Base-by-base conservation (phyloP, 2,329 filamentous ascomycete genomes). In the Clarireedia hainanense region DNA sequence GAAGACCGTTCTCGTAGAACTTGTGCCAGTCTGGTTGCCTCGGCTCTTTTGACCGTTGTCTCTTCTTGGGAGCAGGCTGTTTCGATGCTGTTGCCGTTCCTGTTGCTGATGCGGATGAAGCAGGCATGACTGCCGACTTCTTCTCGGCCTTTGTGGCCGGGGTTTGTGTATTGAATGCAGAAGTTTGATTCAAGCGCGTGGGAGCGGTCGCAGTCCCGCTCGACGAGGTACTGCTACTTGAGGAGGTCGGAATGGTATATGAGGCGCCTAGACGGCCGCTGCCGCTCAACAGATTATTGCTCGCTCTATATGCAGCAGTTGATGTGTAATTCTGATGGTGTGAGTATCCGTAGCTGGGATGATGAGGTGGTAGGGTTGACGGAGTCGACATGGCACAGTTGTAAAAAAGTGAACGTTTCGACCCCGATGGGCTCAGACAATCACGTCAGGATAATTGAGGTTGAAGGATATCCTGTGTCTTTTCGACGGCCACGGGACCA, bases 1-100 rank as follows among this genome's bases (percentile, higher is more conserved):
- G 89, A 26, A 91, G 74, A 4, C 89, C 89, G 70, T 92, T 91
- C 69, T 86, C 86, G 71, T 91, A 92, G 68, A 91, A 94, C 61
- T 80, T 82, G 57, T 80, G 77, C 89, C 89, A 94, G 71, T 94
- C 85, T 50, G 88, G 86, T 62, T 83, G 78, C 69, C 79, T 80
- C 69, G 68, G 70, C 58, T 67, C 65, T 62, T 68, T 61, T 63
- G 68, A 63, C 62, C 68, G 65, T 61, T 63, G 71, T 69, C 63
- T 69, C 68, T 62, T 73, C 65, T 63, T 74, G 64, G 57, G 67
- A 63, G 69, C 71, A 67, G 55, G 66, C 53, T 63, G 65, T 14
- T 60, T 37, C n/a, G 58, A 55, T 5, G 63, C 45, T 42, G 64
- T 57, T 34, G 30, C 30, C 10, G 10, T 34, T 34, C 7, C 30